Conservation (phyloP, 305 asterid species). For the Caryopteris hybrid region DNA sequence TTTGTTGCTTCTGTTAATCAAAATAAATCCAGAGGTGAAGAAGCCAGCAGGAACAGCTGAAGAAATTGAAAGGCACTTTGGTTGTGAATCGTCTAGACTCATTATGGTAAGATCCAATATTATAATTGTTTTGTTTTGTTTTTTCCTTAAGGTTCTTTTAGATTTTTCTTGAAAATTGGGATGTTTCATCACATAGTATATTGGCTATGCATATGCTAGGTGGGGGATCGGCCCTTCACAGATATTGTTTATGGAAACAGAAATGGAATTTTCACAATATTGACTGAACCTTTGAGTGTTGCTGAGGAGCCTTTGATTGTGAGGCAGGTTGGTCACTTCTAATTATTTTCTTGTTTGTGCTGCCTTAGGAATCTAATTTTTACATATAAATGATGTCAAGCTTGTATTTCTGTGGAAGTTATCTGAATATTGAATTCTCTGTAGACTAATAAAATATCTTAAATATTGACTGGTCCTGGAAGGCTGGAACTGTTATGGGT, state of each 20-base stretch:
- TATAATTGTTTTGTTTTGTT: not conserved
- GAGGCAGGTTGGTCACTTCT: constrained; percentile 53
- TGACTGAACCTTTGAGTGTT: constrained; percentile 79
- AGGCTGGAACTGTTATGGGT: not conserved
- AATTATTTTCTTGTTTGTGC: constrained; percentile 7
- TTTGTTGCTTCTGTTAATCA: constrained; percentile 17
- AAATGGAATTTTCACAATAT: constrained; percentile 77
- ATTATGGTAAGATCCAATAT: constrained; percentile 53
- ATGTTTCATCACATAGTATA: constrained; percentile 11
- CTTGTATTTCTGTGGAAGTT: not conserved
- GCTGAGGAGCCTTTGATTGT: constrained; percentile 86
- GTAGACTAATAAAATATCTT: not conserved
- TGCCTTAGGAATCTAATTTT: not conserved
- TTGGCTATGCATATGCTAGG: constrained; percentile 44
- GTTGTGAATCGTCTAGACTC: constrained; percentile 76
- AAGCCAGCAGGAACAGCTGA: constrained; percentile 94
- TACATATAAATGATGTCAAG: not conserved
- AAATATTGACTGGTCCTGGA: not conserved
- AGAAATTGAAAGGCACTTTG: constrained; percentile 80
- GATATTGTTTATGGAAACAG: constrained; percentile 87
- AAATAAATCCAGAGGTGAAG: constrained; percentile 50
- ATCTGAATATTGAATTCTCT: not conserved
- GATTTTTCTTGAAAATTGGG: not conserved
- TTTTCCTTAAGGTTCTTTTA: not conserved
- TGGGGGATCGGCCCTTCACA: constrained; percentile 97